phyloP scores from a whole-genome alignment of 1,139 yeast species.

The Blastobotrys illinoisensis region DNA sequence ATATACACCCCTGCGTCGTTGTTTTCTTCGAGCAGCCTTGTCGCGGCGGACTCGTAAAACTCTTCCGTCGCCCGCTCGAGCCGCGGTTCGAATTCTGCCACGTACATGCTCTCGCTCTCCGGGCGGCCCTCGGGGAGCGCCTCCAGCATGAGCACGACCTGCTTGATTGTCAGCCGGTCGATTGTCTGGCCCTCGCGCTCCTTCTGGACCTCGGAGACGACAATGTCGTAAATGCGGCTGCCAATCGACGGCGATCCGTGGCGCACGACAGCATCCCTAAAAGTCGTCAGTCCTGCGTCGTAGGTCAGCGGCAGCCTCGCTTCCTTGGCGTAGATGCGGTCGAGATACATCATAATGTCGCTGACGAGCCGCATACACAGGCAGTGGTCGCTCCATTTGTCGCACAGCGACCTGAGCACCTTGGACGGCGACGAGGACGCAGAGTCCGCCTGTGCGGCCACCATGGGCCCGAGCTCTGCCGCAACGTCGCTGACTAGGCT shows the following conservation, averaged over 20 bases:
- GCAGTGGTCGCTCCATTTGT: constrained; percentile 66
- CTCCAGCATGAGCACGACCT: constrained; percentile 68
- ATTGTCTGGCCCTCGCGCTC: constrained; percentile 59
- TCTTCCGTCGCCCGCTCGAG: constrained; percentile 51
- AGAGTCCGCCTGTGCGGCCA: constrained; percentile 7
- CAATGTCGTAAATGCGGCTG: constrained; percentile 40
- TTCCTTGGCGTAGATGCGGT: constrained; percentile 78
- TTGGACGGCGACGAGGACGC: constrained; percentile 13
- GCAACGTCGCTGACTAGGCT: constrained; percentile 42
- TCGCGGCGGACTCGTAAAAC: constrained; percentile 49
- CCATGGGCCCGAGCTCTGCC: constrained; percentile 19
- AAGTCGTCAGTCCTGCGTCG: constrained; percentile 67
- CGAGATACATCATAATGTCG: constrained; percentile 80
- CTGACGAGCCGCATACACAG: constrained; percentile 74
- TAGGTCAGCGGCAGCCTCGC: constrained; percentile 61
- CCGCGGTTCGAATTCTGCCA: constrained; percentile 60
- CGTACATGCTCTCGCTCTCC: constrained; percentile 46
- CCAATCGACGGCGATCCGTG: constrained; percentile 49
- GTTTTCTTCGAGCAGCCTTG: constrained; percentile 35
- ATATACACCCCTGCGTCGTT: constrained; percentile 52
- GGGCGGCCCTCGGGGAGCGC: constrained; percentile 40
- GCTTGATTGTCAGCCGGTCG: constrained; percentile 56
- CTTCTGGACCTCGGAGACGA: constrained; percentile 53
- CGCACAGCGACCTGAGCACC: constrained; percentile 37
- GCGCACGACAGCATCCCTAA: constrained; percentile 42